Evolutionary conservation across 768 basidiomycete genomes (phyloP), one percentile per base, ranked within the genome.

Genomic region (Xerocomus brunneocitrinus): DNA sequence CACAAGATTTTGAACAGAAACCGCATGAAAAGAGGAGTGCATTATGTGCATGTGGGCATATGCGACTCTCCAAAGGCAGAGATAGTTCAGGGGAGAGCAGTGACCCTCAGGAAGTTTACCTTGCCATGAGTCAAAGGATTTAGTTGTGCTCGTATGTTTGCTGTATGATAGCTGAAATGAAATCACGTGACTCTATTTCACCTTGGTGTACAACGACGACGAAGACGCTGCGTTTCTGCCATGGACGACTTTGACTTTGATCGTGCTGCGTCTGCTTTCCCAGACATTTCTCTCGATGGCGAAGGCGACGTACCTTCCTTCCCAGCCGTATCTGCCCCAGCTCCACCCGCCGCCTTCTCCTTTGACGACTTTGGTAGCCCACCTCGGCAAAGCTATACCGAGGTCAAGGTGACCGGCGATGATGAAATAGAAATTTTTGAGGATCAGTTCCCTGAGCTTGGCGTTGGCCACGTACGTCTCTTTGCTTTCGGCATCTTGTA

Each of bases 371-470:
- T 91, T 64, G 83, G 79, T 14, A 73, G 68, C 43, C 73, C 76
- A 8, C 75, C 76, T 0, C 61, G 66, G 30, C 63, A 71, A 49
- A 64, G 62, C 41, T 68, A 71, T 38, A 74, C 77, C n/a, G 74
- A 78, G 9, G 85, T 94, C 50, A 90, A 81, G 63, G 85, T 91
- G 38, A 94, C 91, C 0, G 90, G 89, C 0, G 83, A 90, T 63
- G 89, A 91, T 58, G 88, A 90, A 58, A 79, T 95, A 54, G 87
- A 90, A 53, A 83, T 86, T 68, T 95, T 95, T 58, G 85, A 92
- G 71, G 85, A 73, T 67, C 82, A 90, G 53, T 95, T 93, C 67
- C 91, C 91, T 0, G 91, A 88, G 49, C 79, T 95, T 56, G 84
- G 85, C 49, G 71, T 79, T 53, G 71, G 72, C 13, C 63, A 61